These are phyloP conservation scores for Panaeolus cyanescens DNA, from an alignment of 768 basidiomycete species.

Conservation along the genomic window DNA sequence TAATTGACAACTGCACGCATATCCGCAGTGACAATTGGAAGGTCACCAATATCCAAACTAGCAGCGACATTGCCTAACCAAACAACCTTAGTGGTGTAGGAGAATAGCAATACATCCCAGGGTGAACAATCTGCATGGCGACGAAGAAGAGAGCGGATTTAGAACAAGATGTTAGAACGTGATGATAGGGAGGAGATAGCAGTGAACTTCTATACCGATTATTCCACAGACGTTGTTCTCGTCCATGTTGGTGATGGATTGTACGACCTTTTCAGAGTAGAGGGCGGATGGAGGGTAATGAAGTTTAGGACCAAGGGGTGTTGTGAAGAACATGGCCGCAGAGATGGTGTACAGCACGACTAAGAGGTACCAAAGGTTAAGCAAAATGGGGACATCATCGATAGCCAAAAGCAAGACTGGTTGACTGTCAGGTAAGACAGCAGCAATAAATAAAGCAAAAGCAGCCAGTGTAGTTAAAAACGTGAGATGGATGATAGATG, in stretches of 20 bases:
- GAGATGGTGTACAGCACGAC: slow-evolving; percentile 51
- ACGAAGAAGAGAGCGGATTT: background rate
- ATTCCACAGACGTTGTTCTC: slow-evolving; percentile 76
- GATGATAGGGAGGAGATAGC: background rate
- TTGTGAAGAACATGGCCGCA: slow-evolving; percentile 44
- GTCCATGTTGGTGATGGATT: slow-evolving; percentile 59
- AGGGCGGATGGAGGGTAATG: slow-evolving; percentile 74
- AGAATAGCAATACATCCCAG: slow-evolving; percentile 73
- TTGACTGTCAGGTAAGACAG: slow-evolving; percentile 56
- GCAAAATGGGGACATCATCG: slow-evolving; percentile 18
- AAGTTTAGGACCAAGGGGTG: slow-evolving; percentile 73
- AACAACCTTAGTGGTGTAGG: slow-evolving; percentile 86
- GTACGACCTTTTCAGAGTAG: slow-evolving; percentile 72
- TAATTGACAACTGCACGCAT: slow-evolving; percentile 73
- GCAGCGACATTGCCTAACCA: slow-evolving; percentile 76
- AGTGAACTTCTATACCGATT: slow-evolving; percentile 35
- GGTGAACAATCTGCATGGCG: slow-evolving; percentile 49
- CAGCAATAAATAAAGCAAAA: slow-evolving; percentile 24
- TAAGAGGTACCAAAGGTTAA: slow-evolving; percentile 53
- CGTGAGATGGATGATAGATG: slow-evolving; percentile 63
- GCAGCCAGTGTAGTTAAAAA: slow-evolving; percentile 50
- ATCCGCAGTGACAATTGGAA: slow-evolving; percentile 76
- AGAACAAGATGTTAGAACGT: background rate
- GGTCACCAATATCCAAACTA: slow-evolving; percentile 83
- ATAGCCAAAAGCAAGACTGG: slow-evolving; percentile 31